These are phyloP conservation scores for Primulina huaijiensis DNA, from an alignment of 257 asterid species.

Conservation along the genomic window DNA sequence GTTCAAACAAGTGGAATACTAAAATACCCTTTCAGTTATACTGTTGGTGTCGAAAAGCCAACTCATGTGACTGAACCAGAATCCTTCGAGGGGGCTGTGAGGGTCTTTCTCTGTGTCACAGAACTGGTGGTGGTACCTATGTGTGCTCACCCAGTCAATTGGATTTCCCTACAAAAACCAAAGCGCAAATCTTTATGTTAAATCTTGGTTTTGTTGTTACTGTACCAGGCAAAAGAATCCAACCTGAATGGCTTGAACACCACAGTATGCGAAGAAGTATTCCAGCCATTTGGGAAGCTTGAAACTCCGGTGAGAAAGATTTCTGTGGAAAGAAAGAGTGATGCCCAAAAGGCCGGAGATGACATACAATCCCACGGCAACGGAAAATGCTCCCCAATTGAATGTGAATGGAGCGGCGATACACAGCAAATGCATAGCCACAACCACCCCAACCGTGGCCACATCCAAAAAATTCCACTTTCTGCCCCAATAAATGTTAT, in stretches of 20 bases:
- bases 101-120: conserved; percentile 78
- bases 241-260: conserved; percentile 85
- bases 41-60: conserved; percentile 64
- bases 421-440: conserved; percentile 56
- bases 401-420: conserved; percentile 63
- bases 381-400: conserved; percentile 55
- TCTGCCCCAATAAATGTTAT: conserved; percentile 45
- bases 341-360: conserved; percentile 77
- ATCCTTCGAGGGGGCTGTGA: conserved; percentile 78
- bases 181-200: neutral
- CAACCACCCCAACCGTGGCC: conserved; percentile 46
- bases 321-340: conserved; percentile 78
- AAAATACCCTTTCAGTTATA: conserved; percentile 45
- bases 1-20: neutral
- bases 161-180: conserved; percentile 54
- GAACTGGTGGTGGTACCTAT: conserved; percentile 78
- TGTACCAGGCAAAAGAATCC: neutral
- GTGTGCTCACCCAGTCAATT: conserved; percentile 89
- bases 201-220: neutral
- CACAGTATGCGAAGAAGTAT: conserved; percentile 77
- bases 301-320: conserved; percentile 71
- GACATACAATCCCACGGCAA: conserved; percentile 53
- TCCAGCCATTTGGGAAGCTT: conserved; percentile 88
- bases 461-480: conserved; percentile 58
- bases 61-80: conserved; percentile 82